Evolutionary conservation across 2,329 filamentous ascomycete species (phyloP), one percentile per base, ranked within the genome.

Genomic region (Truncatella angustata): DNA sequence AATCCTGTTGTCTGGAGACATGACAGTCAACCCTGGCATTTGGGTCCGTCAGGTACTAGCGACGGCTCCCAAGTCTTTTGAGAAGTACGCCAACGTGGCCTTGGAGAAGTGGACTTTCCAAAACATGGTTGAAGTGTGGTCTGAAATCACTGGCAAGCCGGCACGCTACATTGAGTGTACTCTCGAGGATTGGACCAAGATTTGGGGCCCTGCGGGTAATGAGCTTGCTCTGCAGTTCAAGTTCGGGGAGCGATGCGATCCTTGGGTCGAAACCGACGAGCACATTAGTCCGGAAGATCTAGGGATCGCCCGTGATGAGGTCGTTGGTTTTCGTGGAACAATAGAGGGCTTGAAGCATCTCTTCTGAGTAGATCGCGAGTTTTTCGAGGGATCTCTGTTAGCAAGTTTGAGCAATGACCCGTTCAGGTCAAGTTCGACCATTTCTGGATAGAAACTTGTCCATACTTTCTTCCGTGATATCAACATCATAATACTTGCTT

Each of bases 141-240:
- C 52, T 12, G 52, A 60, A 37, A 49, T 63, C 20, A 60, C 58
- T 2, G 61, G 61, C 6, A 62, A 61, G 52, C 53, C 46, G 5
- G 56, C 55, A 9, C 51, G 56, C 10, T 56, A 56, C 37, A 48
- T 62, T 16, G 54, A 56, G 24, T 60, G 58, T 49, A 49, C 51
- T 2, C 32, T 47, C 3, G 56, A 59, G 36, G 52, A 47, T 4
- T 63, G 54, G 36, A 54, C 45, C 6, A 46, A 45, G 36, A 43
- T 61, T 20, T 63, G 60, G 58, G 61, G 58, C 4, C 50, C 54
- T 1, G 48, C 54, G 3, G 60, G 60, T 16, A 42, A 50, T 16
- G 61, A 63, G 53, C 46, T 63, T 16, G 53, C 52, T 5, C 28
- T 54, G 45, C 61, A 63, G 52, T 61, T 63, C 50, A 55, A 55